These are phyloP conservation scores for Termitomyces sp. DNA, from an alignment of 768 basidiomycete genomes.

Conservation along the genomic window DNA sequence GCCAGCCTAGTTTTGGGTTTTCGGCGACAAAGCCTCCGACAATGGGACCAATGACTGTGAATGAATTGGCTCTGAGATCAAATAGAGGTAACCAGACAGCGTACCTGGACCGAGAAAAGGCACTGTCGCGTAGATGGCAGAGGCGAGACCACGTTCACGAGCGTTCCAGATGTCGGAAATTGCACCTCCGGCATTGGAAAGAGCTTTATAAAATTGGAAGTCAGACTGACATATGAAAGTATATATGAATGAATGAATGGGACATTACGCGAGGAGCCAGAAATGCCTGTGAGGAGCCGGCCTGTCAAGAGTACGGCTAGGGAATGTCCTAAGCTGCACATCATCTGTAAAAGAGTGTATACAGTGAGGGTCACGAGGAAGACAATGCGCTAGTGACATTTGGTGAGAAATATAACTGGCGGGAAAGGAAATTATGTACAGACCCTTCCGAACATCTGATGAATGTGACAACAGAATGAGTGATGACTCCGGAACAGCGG, in stretches of 20 bases:
- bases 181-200: slow-evolving; percentile 55
- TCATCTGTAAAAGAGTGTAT: slow-evolving; percentile 49
- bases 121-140: slow-evolving; percentile 51
- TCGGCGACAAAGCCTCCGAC: slow-evolving; percentile 59
- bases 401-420: neutral
- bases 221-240: slow-evolving; percentile 3
- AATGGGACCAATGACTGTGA: slow-evolving; percentile 56
- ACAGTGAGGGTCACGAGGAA: slow-evolving; percentile 48
- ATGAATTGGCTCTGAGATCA: neutral
- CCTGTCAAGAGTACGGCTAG: slow-evolving; percentile 42
- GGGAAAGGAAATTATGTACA: slow-evolving; percentile 11
- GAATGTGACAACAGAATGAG: neutral
- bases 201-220: slow-evolving; percentile 26
- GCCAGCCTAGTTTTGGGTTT: slow-evolving; percentile 46
- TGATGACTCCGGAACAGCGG: slow-evolving; percentile 3
- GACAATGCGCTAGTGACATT: slow-evolving; percentile 33
- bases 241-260: slow-evolving; percentile 4
- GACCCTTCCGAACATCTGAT: slow-evolving; percentile 49
- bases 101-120: slow-evolving; percentile 54
- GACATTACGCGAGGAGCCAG: slow-evolving; percentile 47
- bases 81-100: neutral
- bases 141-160: slow-evolving; percentile 54
- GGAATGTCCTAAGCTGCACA: slow-evolving; percentile 46
- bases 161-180: slow-evolving; percentile 55
- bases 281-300: slow-evolving; percentile 51